Base-by-base conservation (phyloP, 352 stramenopile genomes). In the Phytophthora foliorum region DNA sequence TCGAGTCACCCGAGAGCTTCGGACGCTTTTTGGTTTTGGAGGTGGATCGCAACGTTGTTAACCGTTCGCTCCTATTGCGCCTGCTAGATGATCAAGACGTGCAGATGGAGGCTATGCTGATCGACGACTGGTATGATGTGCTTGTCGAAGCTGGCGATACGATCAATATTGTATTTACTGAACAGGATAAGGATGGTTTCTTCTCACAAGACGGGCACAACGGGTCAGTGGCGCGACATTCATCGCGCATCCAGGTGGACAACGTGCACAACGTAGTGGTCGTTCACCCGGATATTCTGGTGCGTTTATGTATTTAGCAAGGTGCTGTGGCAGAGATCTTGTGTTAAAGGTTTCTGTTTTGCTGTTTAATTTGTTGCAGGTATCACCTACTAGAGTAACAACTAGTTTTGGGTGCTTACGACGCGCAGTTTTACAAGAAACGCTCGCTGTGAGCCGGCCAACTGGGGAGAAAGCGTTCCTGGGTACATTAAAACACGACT, bases 401-500 rank as follows among this genome's bases (percentile, higher is more conserved):
- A 89, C 86, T 36, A 93, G 84, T 64, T 87, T 93, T 42, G 59
- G 69, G 6, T 95, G 88, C 46, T 77, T 91, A n/a, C 80, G 88
- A 19, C 78, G 83, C 27, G 86, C 84, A 13, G 72, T 94, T 13
- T 42, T 95, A n/a, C 64, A 77, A 34, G 84, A 95, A 67, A 91
- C 81, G 0, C 63, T 92, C 13, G 80, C 77, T 29, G 81, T 95
- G 6, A 88, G 55, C 22, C 58, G 72, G n/a, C 71, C 82, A 8
- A 92, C 80, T n/a, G 74, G 84, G 24, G 49, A 77, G 11, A 90
- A 89, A 25, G 88, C 85, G 17, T 80, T 94, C 19, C 51, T 94
- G 13, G 88, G 88, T 38, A 96, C 77, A 16, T 65, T 96, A 19
- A 96, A 96, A 64, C 88, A 96, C 70, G 79, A 93, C n/a, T 57